These are phyloP conservation scores for Clarireedia monteithiana DNA, from an alignment of 2,329 filamentous ascomycete genomes.

Conservation along the genomic window DNA sequence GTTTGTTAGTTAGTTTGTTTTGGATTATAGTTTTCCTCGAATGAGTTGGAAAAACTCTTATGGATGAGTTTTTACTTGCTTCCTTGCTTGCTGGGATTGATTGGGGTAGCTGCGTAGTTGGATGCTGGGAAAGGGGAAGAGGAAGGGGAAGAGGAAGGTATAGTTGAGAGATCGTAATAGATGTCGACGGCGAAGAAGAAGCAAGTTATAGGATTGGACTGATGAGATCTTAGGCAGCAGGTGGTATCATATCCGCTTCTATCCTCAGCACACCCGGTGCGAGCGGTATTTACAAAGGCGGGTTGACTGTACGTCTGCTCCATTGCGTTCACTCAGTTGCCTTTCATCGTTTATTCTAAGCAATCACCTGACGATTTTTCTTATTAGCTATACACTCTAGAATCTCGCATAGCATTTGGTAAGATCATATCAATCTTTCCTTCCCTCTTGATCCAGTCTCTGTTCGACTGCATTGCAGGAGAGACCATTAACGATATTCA, in stretches of 20 bases:
- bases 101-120: too few species aligned
- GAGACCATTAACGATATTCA: not conserved
- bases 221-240: constrained; percentile 40
- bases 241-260: constrained; percentile 52
- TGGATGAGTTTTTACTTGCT: not conserved
- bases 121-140: not conserved
- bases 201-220: not conserved
- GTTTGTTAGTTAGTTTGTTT: not conserved
- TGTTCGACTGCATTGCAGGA: not conserved
- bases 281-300: constrained; percentile 50
- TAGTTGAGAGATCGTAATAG: not conserved
- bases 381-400: constrained; percentile 25
- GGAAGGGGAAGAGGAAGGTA: not conserved
- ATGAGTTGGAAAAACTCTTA: too few species aligned
- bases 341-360: not conserved
- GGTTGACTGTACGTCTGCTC: constrained; percentile 39
- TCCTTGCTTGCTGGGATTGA: not conserved
- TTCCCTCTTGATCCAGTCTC: not conserved
- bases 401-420: constrained; percentile 28
- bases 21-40: not conserved
- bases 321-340: not conserved
- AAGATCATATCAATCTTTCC: not conserved
- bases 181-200: not conserved
- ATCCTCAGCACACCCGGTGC: constrained; percentile 52
- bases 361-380: not conserved